Base-by-base conservation (phyloP, 2,329 filamentous ascomycete species). In the Ilyonectria sp. region DNA sequence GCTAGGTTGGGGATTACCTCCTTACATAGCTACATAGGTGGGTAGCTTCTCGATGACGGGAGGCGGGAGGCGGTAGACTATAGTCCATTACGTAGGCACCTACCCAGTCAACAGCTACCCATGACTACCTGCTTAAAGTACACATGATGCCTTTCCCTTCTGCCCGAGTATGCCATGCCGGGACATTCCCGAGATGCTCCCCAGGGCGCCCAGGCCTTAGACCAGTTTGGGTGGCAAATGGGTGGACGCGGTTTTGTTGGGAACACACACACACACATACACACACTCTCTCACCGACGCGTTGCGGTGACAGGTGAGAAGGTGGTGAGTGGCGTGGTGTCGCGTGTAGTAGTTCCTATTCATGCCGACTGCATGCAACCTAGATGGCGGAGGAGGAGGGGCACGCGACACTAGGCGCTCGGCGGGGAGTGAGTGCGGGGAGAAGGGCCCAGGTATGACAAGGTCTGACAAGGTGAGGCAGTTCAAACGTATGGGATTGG, bases 351-450 rank as follows among this genome's bases (percentile, higher is more conserved):
- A 6, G 56, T 59, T 19, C 56, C 31, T 31, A 29, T 59, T 44
- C 47, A 43, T 43, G 17, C 40, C 40, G 40, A 43, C 40, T 43
- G 40, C 40, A 43, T 43, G 40, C 40, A 43, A 43, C 40, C 40
- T n/a, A 43, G n/a, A n/a, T n/a, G 15, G 40, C 13, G 37, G 13
- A 7, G 40, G 15, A n/a, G 17, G 40, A 43, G 40, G 40, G 52
- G 52, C 60, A 62, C 60, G 60, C 60, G 60, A 62, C 60, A 62
- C 50, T 15, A 19, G 15, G n/a, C 40, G 40, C 15, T n/a, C 5
- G 40, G 40, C 40, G 40, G 40, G 40, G 40, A 43, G 15, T 43
- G 40, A 43, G 15, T 43, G 40, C 40, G 40, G 40, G 40, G 40
- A 43, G 40, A 43, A 19, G 15, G 37, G 40, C 6, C 15, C 13